Evolutionary conservation across 208 protist genomes (phyloP).

Genomic region (Herpetomonas tarakana): DNA sequence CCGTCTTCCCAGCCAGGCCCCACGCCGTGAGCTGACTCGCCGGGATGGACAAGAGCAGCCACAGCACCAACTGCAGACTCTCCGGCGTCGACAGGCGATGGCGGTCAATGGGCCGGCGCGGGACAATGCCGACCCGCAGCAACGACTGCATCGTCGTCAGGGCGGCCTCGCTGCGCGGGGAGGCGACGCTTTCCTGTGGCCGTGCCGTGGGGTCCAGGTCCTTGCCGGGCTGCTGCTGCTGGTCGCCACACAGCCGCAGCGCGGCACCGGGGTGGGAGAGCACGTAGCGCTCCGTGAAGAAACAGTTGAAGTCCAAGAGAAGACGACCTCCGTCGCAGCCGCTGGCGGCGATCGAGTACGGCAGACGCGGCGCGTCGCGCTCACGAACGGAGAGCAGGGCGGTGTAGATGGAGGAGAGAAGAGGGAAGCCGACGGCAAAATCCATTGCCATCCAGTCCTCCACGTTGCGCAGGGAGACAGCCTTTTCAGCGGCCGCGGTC

Average conservation of each 20-base stretch:
- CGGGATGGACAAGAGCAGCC: constrained; percentile 58
- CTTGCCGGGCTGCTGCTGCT: constrained; percentile 9
- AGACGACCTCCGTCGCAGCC: too few species aligned
- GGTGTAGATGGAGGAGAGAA: constrained; percentile 57
- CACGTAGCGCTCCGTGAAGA: constrained; percentile 37
- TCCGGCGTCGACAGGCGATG: constrained; percentile 21
- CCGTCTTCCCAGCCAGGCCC: constrained; percentile 5
- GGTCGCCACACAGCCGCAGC: background rate
- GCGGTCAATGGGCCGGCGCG: constrained; percentile 34
- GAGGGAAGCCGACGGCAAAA: constrained; percentile 35
- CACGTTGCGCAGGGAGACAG: constrained; percentile 27
- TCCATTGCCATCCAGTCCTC: constrained; percentile 57
- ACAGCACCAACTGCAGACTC: constrained; percentile 54
- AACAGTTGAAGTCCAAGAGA: constrained; percentile 66
- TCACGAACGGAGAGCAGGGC: constrained; percentile 37
- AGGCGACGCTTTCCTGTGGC: constrained; percentile 24
- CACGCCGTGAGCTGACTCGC: constrained; percentile 33
- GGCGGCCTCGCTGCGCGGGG: constrained; percentile 17
- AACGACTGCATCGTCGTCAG: constrained; percentile 41
- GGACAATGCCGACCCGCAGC: constrained; percentile 42
- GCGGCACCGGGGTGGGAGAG: background rate
- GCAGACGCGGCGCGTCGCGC: constrained; percentile 39
- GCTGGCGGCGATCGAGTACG: constrained; percentile 36
- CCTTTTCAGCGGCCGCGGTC: constrained; percentile 19
- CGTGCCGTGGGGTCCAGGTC: background rate